Base-by-base conservation (phyloP, 441 rosid genomes). In the Brassica hybrid region DNA sequence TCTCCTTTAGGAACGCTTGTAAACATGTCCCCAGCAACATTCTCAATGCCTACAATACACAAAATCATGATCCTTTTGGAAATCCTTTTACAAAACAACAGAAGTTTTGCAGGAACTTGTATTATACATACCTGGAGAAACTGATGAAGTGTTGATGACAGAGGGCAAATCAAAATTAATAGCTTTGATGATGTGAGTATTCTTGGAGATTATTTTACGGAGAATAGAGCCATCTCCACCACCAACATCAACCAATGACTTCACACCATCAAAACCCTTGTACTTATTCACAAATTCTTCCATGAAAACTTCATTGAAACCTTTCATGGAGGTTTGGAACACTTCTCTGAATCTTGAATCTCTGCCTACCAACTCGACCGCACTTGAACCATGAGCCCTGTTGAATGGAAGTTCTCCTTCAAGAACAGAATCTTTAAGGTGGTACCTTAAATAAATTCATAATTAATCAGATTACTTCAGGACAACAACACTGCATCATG, bases 171-270 rank as follows among this genome's bases (percentile, higher is more conserved):
- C 89, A 66, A 78, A 88, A 78, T 90, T 84, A 76, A 84, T 84
- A 25, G 85, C 88, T 83, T 83, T 83, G 45, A 80, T 72, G 25
- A 75, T 34, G 27, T 80, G 80, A 76, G 85, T 84, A 82, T 84
- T 72, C 58, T 62, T 84, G 36, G 85, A 83, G 48, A 83, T 61
- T 57, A 90, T 85, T 82, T 50, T 79, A 64, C 70, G 69, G 57
- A 86, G 87, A 65, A 85, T 25, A 48, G 84, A 85, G 11, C 94
- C 90, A 36, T 79, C 73, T 16, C 88, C 88, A 10, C 83, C 86
- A 10, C 90, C 90, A 52, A 84, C 86, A 79, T 90, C 91, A 12
- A 83, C 86, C 80, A 88, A 36, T 0, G 74, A 69, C 14, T 60
- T 76, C 25, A 87, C 58, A 68, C 83, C 84, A 38, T 85, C 76